These are phyloP conservation scores for Claviceps quebecensis DNA, from an alignment of 2,329 filamentous ascomycete genomes.

Conservation along the genomic window DNA sequence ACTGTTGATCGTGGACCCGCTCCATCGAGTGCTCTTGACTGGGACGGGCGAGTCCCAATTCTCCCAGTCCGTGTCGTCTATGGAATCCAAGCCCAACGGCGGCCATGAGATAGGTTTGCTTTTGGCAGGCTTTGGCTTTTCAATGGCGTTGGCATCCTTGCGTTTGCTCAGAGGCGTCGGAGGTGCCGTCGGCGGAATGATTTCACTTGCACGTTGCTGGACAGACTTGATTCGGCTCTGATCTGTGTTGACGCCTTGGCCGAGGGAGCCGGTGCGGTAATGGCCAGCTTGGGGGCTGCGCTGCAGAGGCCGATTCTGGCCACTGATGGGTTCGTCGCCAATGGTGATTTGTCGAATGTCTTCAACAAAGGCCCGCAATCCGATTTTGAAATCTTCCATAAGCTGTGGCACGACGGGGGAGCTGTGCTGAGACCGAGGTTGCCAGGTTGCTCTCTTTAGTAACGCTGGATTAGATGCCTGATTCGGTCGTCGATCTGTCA, in stretches of 20 bases:
- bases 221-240: constrained; percentile 35
- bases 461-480: constrained; percentile 25
- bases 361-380: constrained; percentile 87
- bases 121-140: constrained; percentile 25
- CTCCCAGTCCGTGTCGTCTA: constrained; percentile 50
- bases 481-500: constrained; percentile 19
- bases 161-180: constrained; percentile 19
- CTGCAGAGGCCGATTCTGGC: constrained; percentile 16
- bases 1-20: constrained; percentile 41
- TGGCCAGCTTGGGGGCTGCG: constrained; percentile 7
- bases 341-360: constrained; percentile 92
- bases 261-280: constrained; percentile 3
- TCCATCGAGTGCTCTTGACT: constrained; percentile 46
- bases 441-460: constrained; percentile 46
- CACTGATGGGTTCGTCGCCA: constrained; percentile 73
- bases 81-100: constrained; percentile 39
- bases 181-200: constrained; percentile 16
- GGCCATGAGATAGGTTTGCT: constrained; percentile 47
- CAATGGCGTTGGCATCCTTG: constrained; percentile 12
- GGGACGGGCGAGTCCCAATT: constrained; percentile 48
- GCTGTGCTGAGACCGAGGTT: constrained; percentile 34
- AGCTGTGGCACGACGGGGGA: constrained; percentile 53
- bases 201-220: constrained; percentile 29
- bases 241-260: constrained; percentile 13
- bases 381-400: constrained; percentile 77